A percentile compares a stretch with the other conserved stretches of the same genome.
Evolutionary conservation across 495 filamentous ascomycete genomes (phyloP).

Genomic region (Entonaema liquescens): DNA sequence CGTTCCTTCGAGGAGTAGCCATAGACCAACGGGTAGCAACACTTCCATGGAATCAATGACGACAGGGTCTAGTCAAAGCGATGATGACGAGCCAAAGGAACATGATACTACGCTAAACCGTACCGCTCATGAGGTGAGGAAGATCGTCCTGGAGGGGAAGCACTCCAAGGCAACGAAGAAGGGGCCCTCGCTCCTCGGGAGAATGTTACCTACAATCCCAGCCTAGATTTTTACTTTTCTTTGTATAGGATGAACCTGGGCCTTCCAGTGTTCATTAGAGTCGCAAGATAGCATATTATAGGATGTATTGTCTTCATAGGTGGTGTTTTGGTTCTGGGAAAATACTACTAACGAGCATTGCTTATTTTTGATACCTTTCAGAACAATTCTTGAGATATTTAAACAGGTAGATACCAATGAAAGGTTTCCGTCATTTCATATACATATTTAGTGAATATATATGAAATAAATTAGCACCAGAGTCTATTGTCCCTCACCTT

Average conservation of each 20-base stretch:
- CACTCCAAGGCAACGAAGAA: constrained; percentile 11
- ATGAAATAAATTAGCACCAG: no score
- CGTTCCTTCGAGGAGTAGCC: constrained; percentile 7
- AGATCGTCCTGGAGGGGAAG: neutral
- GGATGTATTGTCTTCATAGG: neutral
- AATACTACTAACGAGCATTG: neutral
- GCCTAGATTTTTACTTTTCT: neutral
- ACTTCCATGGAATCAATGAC: constrained; percentile 49
- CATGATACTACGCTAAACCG: constrained; percentile 7
- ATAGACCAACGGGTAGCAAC: constrained; percentile 30
- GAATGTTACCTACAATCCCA: constrained; percentile 19
- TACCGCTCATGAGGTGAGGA: neutral
- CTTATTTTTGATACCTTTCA: neutral
- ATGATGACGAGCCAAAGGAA: constrained; percentile 38
- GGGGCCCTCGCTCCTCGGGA: constrained; percentile 20
- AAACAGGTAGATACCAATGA: neutral
- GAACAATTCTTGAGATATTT: neutral
- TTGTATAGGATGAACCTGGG: neutral
- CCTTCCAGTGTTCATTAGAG: neutral
- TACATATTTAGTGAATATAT: no score
- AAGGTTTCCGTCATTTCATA: neutral
- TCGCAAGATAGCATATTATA: neutral
- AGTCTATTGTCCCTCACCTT: neutral
- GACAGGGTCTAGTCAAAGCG: constrained; percentile 46
- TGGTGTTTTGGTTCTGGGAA: neutral